phyloP scores from a whole-genome alignment of 768 basidiomycete species.

The Phanerodontia chrysosporium region DNA sequence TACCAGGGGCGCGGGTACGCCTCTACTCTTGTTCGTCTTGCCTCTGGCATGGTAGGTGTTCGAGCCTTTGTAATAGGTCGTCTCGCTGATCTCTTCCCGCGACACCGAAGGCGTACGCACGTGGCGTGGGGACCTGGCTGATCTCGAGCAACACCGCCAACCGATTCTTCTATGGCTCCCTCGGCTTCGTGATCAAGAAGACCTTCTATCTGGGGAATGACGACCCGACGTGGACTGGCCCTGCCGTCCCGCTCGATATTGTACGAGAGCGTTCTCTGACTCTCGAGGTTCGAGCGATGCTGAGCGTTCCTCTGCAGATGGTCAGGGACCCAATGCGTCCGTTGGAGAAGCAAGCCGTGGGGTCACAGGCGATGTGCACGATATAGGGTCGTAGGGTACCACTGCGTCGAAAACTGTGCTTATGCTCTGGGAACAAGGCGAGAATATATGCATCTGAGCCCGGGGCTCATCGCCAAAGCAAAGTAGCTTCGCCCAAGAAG shows the following conservation, averaged over 20 bases:
- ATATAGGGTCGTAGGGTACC: too few species aligned
- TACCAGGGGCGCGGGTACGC: slow-evolving; percentile 13
- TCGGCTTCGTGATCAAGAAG: slow-evolving; percentile 8
- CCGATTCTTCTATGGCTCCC: slow-evolving; percentile 6
- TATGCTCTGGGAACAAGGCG: too few species aligned
- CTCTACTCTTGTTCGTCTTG: slow-evolving; percentile 5
- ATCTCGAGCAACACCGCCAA: slow-evolving; percentile 11
- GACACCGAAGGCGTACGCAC: slow-evolving; percentile 5
- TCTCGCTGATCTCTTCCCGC: not conserved
- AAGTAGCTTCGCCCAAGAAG: too few species aligned
- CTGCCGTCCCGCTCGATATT: slow-evolving; percentile 8
- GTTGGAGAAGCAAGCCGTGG: too few species aligned
- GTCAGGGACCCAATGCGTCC: too few species aligned
- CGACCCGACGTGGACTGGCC: slow-evolving; percentile 12
- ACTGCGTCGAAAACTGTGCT: too few species aligned
- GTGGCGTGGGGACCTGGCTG: slow-evolving; percentile 4
- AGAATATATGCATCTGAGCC: too few species aligned
- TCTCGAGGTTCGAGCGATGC: not conserved
- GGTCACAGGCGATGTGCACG: too few species aligned
- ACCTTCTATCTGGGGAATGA: slow-evolving; percentile 2
- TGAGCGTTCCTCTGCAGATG: too few species aligned
- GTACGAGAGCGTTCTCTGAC: not conserved
- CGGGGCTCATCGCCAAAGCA: too few species aligned
- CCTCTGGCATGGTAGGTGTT: not conserved
- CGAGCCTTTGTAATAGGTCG: not conserved